Base-by-base conservation (phyloP, 1,284 basidiomycete species). In the Apiotrichum domesticum region DNA sequence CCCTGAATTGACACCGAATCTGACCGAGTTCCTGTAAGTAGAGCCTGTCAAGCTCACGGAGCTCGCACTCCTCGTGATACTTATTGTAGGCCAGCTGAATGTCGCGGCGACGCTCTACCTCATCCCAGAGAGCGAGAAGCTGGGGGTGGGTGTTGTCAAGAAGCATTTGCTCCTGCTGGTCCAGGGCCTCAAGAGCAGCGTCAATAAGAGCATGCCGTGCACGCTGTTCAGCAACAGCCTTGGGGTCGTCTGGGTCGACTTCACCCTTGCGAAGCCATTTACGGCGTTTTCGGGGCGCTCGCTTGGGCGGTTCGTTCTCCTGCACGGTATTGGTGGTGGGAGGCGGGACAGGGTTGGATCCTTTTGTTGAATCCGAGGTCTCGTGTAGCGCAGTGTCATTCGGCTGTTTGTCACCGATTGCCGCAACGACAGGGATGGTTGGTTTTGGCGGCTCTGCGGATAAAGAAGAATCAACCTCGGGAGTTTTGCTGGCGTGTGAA, bases 221-320 rank as follows among this genome's bases (percentile, higher is more conserved):
- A 50, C 57, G 59, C 45, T 72, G 72, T 34, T 61, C 59, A 10
- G 72, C 72, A 6, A 74, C 71, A 2, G 72, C 72, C 13, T 69
- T 58, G 9, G 57, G 63, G 54, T 74, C 72, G 47, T 74, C 71
- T 1, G 71, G 71, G 59, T 74, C 72, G n/a, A 74, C 72, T 59
- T 74, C 68, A n/a, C 72, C 72, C 54, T 66, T 67, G 50, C 66
- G 66, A 39, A 73, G 55, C 65, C 67, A 71, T 53, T 71, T 72
- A 48, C 71, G 64, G 55, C 64, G 64, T 57, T 68, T 71, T 44
- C 70, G 62, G 21, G 63, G 66, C 21, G 59, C 59, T 32, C 67
- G 62, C 50, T 65, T 65, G 21, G 52, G 51, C 47, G 47, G 35
- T 33, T 46, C 52, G 49, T 3, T n/a, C 47, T 15, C 35, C 9